A percentile compares a stretch with the other conserved stretches of the same genome.
These are phyloP conservation scores for Linnemannia schmuckeri DNA, from an alignment of 192 early-diverging fungal species.

Conservation along the genomic window DNA sequence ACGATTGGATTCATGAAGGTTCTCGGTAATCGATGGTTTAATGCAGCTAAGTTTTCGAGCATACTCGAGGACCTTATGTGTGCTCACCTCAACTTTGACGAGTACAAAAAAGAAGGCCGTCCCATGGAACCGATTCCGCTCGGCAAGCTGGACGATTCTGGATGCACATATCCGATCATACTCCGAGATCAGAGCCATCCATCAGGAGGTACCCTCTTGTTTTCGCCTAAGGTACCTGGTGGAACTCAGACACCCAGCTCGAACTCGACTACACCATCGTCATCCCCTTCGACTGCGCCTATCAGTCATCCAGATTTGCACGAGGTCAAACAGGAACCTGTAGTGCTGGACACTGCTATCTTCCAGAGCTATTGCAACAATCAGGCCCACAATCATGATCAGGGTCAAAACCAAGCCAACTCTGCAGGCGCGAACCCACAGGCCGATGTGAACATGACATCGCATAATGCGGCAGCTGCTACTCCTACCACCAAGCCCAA, in stretches of 20 bases:
- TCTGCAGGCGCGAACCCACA: not conserved
- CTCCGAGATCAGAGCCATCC: constrained; percentile 48
- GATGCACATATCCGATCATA: constrained; percentile 32
- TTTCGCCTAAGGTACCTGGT: constrained; percentile 31
- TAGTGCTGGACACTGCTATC: not conserved
- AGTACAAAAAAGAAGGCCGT: constrained; percentile 21
- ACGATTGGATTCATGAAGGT: constrained; percentile 42
- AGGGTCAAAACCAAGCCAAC: not conserved
- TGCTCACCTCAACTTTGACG: constrained; percentile 41
- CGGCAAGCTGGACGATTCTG: not conserved
- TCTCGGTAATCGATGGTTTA: constrained; percentile 43
- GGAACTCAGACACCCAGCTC: constrained; percentile 31
- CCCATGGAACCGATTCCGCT: not conserved
- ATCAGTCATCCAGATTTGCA: constrained; percentile 36
- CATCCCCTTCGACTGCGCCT: constrained; percentile 34
- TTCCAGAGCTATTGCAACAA: not conserved
- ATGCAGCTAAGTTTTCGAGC: constrained; percentile 31
- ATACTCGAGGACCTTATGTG: constrained; percentile 48
- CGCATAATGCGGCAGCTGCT: not conserved
- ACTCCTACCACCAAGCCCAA: constrained; percentile 15
- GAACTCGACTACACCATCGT: constrained; percentile 20
- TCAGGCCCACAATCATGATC: not conserved
- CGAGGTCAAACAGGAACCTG: constrained; percentile 42
- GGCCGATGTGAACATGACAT: not conserved
- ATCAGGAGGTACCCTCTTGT: constrained; percentile 49